phyloP scores from a whole-genome alignment of 306 rosid species.

The Cajanus cajan region DNA sequence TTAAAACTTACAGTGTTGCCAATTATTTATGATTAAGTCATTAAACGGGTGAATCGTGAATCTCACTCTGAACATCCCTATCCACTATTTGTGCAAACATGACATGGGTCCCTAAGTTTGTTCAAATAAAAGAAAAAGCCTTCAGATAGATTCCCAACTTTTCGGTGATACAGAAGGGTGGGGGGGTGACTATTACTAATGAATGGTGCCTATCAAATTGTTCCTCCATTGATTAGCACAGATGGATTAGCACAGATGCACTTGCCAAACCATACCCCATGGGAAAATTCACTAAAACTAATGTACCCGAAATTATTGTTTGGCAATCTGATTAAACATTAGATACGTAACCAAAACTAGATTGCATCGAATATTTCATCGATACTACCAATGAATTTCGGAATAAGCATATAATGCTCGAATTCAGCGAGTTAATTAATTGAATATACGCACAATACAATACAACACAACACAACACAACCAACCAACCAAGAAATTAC shows the following conservation, averaged over 20 bases:
- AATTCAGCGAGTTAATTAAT: neutral
- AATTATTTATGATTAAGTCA: neutral
- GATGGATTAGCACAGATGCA: neutral
- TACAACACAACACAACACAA: no score
- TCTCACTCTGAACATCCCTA: neutral
- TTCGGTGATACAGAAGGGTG: neutral
- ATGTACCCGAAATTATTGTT: neutral
- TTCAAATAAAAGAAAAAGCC: neutral
- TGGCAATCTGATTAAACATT: neutral
- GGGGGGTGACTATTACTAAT: neutral
- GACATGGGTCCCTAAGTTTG: neutral
- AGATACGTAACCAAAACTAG: neutral
- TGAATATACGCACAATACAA: neutral
- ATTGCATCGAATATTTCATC: neutral
- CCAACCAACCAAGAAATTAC: neutral
- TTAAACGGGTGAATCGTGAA: neutral
- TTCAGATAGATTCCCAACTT: neutral
- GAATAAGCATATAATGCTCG: neutral
- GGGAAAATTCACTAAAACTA: neutral
- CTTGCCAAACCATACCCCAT: neutral
- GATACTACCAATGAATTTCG: neutral
- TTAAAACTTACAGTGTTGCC: neutral
- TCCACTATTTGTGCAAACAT: neutral
- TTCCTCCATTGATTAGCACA: neutral
- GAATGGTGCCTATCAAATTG: neutral